A percentile compares a stretch with the other conserved stretches of the same genome.
phyloP scores from a whole-genome alignment of 768 basidiomycete species.

The Lentinula detonsa region DNA sequence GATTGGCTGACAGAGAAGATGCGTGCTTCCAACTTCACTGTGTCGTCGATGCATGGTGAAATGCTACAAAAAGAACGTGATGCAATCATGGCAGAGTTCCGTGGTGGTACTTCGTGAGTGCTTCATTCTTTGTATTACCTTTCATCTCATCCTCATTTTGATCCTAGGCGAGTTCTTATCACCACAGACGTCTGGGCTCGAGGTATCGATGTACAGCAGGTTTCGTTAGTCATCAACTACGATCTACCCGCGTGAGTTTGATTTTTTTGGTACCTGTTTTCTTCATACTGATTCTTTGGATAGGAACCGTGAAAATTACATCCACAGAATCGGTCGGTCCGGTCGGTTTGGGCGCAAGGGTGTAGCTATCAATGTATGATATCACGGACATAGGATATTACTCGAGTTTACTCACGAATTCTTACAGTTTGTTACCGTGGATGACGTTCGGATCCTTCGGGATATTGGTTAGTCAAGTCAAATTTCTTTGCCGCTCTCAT shows the following conservation, averaged over 20 bases:
- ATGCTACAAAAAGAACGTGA: conserved; percentile 96
- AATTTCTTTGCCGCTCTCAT: conserved; percentile 6
- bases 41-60: conserved; percentile 93
- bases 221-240: conserved; percentile 96
- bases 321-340: conserved; percentile 98
- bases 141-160: background rate
- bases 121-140: conserved; percentile 5
- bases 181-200: conserved; percentile 97
- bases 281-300: background rate
- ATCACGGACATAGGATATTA: conserved; percentile 8
- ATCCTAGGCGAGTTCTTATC: conserved; percentile 78
- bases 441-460: conserved; percentile 93
- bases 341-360: conserved; percentile 99
- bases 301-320: conserved; percentile 98
- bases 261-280: conserved; percentile 6
- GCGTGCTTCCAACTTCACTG: conserved; percentile 97
- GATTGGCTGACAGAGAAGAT: conserved; percentile 99
- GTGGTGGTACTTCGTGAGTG: conserved; percentile 82
- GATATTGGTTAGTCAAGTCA: conserved; percentile 72
- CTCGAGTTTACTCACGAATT: conserved; percentile 14
- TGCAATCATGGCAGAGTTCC: conserved; percentile 96
- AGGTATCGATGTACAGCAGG: conserved; percentile 97
- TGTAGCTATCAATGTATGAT: conserved; percentile 93
- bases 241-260: conserved; percentile 81
- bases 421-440: conserved; percentile 81